phyloP scores from a whole-genome alignment of 345 rosid species.

The Eucalyptus leucophloia region DNA sequence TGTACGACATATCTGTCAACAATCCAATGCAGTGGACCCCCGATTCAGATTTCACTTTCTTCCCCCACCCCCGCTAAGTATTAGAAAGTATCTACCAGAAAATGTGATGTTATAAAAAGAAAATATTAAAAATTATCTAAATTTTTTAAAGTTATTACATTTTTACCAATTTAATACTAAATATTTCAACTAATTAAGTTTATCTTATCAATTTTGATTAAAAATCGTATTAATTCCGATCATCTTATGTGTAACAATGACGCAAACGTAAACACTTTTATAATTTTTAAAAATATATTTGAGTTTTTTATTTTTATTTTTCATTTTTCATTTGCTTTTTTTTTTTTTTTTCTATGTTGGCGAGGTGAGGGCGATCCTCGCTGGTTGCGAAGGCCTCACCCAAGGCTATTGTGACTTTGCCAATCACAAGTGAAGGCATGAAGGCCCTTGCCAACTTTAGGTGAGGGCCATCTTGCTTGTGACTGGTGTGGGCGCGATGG shows the following conservation, averaged over 20 bases:
- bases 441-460: accelerated
- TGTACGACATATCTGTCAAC: background rate
- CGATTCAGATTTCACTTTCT: background rate
- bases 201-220: no score
- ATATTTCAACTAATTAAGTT: no score
- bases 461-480: no score
- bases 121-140: no score
- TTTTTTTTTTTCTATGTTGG: accelerated
- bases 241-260: accelerated
- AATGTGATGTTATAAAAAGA: background rate
- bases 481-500: accelerated
- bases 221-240: no score
- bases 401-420: accelerated
- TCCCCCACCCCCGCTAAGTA: background rate
- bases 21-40: background rate
- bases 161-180: accelerated
- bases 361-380: accelerated
- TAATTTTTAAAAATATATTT: no score
- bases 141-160: accelerated
- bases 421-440: accelerated
- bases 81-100: background rate
- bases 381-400: accelerated
- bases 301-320: no score
- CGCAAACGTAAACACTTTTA: accelerated
- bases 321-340: accelerated